A percentile compares a stretch with the other conserved stretches of the same genome.
phyloP scores from a whole-genome alignment of 768 basidiomycete species.

The Tricholoma furcatifolium region DNA sequence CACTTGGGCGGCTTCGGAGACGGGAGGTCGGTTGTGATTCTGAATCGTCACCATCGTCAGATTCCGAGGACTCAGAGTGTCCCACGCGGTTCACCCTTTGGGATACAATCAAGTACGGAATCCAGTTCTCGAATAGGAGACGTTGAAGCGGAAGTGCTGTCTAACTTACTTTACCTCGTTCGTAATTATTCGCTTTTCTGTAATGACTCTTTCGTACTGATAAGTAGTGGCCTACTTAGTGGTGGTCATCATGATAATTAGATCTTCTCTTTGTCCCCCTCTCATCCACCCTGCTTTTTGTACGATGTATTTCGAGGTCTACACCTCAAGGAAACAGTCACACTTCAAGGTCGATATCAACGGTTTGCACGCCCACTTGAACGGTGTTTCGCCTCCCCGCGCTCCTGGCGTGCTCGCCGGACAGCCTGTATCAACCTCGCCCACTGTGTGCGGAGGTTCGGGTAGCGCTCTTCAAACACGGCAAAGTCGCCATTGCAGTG shows the following conservation, averaged over 20 bases:
- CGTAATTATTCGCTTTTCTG: no score
- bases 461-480: background rate
- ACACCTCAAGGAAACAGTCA: no score
- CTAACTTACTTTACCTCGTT: no score
- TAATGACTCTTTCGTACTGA: no score
- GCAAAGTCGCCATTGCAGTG: background rate
- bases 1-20: conserved; percentile 4
- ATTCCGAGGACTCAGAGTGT: background rate
- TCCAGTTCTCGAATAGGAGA: background rate
- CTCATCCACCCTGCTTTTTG: no score
- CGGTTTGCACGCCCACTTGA: no score
- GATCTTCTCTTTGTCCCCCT: no score
- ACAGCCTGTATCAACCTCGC: background rate
- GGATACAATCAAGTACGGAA: background rate
- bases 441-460: background rate
- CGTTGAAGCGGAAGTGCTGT: no score
- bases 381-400: background rate
- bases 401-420: background rate
- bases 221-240: no score
- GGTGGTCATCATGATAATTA: no score
- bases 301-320: no score
- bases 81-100: background rate
- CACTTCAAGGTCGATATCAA: no score
- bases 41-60: background rate
- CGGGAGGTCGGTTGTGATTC: conserved; percentile 2